Evolutionary conservation across 495 filamentous ascomycete genomes (phyloP).

Genomic region (Annulohypoxylon bovei): DNA sequence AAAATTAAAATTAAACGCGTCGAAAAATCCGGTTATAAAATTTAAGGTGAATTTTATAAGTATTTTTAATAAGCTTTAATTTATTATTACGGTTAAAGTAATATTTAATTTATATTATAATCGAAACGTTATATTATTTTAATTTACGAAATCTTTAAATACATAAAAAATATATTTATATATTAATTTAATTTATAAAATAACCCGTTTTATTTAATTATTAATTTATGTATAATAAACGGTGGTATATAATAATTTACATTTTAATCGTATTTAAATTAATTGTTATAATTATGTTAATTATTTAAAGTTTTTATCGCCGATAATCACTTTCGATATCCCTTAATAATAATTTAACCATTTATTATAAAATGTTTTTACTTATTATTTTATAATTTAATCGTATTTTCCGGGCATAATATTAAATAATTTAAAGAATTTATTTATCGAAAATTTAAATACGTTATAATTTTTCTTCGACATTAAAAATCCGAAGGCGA

Average conservation of each 20-base stretch:
- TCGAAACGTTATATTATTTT: background rate
- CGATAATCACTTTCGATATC: background rate
- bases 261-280: no score
- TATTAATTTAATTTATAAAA: constrained; percentile 11
- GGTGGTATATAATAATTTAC: background rate
- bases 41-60: constrained; percentile 10
- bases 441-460: no score
- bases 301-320: background rate
- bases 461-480: background rate
- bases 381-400: no score
- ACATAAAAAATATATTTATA: background rate
- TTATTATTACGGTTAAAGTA: background rate
- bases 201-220: background rate
- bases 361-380: no score
- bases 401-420: no score
- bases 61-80: constrained; percentile 5
- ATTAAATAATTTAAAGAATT: no score
- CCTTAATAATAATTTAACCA: background rate
- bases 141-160: background rate
- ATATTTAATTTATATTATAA: constrained; percentile 14
- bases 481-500: background rate
- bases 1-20: no score
- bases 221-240: constrained; percentile 2
- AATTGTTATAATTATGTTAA: constrained; percentile 5
- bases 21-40: no score